phyloP scores from a whole-genome alignment of 805 yeast genomes.

The Myxozyma vanderwaltii region DNA sequence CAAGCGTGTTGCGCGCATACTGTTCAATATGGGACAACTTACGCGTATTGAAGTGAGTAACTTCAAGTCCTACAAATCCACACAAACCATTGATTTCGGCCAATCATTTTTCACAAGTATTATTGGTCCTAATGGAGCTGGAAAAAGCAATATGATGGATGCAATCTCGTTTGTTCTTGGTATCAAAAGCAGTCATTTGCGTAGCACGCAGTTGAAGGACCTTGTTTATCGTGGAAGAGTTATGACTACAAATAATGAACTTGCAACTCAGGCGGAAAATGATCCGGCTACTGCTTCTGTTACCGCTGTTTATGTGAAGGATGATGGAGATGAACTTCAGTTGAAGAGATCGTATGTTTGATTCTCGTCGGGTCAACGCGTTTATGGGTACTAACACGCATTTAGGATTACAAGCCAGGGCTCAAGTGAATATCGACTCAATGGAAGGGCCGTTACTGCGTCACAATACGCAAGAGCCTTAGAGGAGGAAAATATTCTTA shows the following conservation, averaged over 20 bases:
- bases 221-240: constrained; percentile 76
- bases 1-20: background rate
- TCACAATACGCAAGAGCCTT: constrained; percentile 65
- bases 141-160: constrained; percentile 96
- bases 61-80: constrained; percentile 89
- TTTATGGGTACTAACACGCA: background rate
- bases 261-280: constrained; percentile 33
- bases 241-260: constrained; percentile 36
- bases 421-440: constrained; percentile 65
- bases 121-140: constrained; percentile 98
- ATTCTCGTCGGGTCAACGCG: background rate
- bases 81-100: constrained; percentile 78
- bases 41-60: constrained; percentile 76
- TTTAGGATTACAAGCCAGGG: constrained; percentile 51
- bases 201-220: constrained; percentile 74
- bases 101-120: constrained; percentile 76
- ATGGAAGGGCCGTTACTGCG: constrained; percentile 62
- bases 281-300: constrained; percentile 62
- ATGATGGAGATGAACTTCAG: constrained; percentile 57
- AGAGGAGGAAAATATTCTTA: constrained; percentile 76
- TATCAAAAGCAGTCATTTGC: constrained; percentile 67
- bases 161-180: constrained; percentile 96
- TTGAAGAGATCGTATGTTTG: constrained; percentile 56
- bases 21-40: constrained; percentile 70
- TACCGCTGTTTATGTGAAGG: constrained; percentile 69